phyloP scores from a whole-genome alignment of 805 yeast species.

The Nematodospora valgi region DNA sequence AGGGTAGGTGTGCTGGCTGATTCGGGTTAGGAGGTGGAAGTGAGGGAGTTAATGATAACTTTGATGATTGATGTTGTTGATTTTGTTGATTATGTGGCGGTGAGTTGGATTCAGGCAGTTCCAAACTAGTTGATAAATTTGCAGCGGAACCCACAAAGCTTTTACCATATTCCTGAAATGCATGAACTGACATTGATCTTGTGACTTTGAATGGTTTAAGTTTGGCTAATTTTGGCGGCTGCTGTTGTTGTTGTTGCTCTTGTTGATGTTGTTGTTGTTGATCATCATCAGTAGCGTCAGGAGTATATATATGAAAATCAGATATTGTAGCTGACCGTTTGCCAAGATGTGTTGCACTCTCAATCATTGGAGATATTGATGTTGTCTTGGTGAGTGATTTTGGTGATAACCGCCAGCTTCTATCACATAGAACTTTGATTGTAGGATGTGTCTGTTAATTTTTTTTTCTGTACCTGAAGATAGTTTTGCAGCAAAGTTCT shows the following conservation, averaged over 20 bases:
- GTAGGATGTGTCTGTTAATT: no score
- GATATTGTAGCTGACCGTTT: constrained; percentile 10
- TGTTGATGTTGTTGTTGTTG: not conserved
- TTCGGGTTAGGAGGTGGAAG: no score
- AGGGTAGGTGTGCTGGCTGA: no score
- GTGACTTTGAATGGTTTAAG: constrained; percentile 8
- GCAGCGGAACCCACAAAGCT: not conserved
- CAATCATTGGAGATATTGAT: no score
- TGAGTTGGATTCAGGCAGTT: constrained; percentile 1
- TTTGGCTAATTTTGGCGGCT: constrained; percentile 4
- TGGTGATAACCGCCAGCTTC: no score
- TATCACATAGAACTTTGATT: no score
- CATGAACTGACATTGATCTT: constrained; percentile 9
- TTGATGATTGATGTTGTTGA: not conserved
- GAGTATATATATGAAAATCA: constrained; percentile 2
- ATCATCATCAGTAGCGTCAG: not conserved
- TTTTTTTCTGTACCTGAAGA: no score
- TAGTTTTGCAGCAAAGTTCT: no score
- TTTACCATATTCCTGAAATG: constrained; percentile 7
- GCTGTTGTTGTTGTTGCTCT: not conserved
- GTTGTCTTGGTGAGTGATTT: no score
- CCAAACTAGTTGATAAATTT: not conserved
- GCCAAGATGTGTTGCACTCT: no score
- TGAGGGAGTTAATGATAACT: no score
- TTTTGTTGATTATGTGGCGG: not conserved